These are phyloP conservation scores for Parachlorella kessleri DNA, from an alignment of 139 green algal species.

Conservation along the genomic window DNA sequence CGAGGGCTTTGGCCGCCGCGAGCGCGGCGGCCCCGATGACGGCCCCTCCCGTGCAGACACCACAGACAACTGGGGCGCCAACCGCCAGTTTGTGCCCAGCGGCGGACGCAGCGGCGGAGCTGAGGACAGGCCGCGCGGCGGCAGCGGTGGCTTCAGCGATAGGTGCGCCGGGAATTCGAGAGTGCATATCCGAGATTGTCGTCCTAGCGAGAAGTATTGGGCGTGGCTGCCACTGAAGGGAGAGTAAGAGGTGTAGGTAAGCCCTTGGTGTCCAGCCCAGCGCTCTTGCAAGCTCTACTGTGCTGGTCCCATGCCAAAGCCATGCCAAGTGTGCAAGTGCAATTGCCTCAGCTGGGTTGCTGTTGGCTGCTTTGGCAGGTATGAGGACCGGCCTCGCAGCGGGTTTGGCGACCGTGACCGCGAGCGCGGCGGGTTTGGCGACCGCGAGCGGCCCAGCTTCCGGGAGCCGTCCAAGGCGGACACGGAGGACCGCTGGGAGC, in stretches of 20 bases:
- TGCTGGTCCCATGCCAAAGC: no score
- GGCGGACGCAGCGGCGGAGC: slow-evolving; percentile 15
- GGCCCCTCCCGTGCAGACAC: slow-evolving; percentile 66
- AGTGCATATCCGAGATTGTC: no score
- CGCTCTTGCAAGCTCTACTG: no score
- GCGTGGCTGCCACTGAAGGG: no score
- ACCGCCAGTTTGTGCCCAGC: slow-evolving; percentile 61
- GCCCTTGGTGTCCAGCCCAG: no score
- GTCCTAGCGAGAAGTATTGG: no score
- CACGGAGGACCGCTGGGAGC: slow-evolving; percentile 44
- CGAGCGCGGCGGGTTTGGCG: slow-evolving; percentile 30
- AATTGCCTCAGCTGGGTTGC: no score
- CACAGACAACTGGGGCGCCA: slow-evolving; percentile 72
- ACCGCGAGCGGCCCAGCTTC: slow-evolving; percentile 19
- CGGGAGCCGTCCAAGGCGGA: slow-evolving; percentile 38
- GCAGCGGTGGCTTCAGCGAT: slow-evolving; percentile 34
- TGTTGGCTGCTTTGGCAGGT: slow-evolving; percentile 19
- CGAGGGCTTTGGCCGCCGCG: slow-evolving; percentile 40
- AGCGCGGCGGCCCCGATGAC: slow-evolving; percentile 15
- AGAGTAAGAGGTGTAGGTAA: no score
- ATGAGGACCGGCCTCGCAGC: slow-evolving; percentile 2
- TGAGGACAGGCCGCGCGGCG: slow-evolving; percentile 12
- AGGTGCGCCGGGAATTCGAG: slow-evolving; percentile 18
- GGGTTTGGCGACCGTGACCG: slow-evolving; percentile 44
- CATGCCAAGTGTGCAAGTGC: no score